A percentile compares a stretch with the other conserved stretches of the same genome.
Conservation (phyloP, 108 stramenopile species). For the Phaeodactylum tricornutum region DNA sequence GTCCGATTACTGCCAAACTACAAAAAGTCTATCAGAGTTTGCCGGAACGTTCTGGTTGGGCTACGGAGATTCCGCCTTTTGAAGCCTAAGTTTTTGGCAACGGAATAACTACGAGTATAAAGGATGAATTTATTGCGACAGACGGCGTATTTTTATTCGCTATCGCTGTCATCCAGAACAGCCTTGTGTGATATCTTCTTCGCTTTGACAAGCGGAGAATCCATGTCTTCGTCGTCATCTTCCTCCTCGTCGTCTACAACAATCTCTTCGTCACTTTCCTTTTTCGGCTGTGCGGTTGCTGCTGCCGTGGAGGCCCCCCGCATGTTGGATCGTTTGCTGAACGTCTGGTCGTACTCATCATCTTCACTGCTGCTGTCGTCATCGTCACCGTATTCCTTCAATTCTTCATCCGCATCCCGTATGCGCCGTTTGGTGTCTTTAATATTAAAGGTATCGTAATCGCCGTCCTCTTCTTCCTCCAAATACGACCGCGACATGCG, state of each 20-base stretch:
- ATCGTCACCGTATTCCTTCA: slow-evolving; percentile 57
- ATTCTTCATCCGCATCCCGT: slow-evolving; percentile 43
- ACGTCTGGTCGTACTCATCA: slow-evolving; percentile 33
- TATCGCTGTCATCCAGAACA: slow-evolving; percentile 48
- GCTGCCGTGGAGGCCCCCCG: slow-evolving; percentile 12
- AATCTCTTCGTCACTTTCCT: slow-evolving; percentile 26
- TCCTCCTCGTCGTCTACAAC: slow-evolving; percentile 42
- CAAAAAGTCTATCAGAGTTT: slow-evolving; percentile 65
- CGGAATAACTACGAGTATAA: neutral
- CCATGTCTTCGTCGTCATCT: slow-evolving; percentile 33
- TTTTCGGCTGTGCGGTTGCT: too few species aligned
- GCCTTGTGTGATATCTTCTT: slow-evolving; percentile 17
- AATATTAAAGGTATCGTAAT: slow-evolving; percentile 67
- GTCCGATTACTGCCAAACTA: slow-evolving; percentile 53
- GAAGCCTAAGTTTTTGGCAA: neutral
- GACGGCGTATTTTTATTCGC: slow-evolving; percentile 17
- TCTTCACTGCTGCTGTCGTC: slow-evolving; percentile 56
- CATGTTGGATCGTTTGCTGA: slow-evolving; percentile 20
- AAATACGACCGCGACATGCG: slow-evolving; percentile 61
- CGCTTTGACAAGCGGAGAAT: slow-evolving; percentile 22
- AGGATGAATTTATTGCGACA: neutral
- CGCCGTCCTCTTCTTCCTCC: slow-evolving; percentile 60
- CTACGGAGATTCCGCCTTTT: slow-evolving; percentile 32
- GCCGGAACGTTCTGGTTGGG: slow-evolving; percentile 41
- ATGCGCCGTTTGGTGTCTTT: slow-evolving; percentile 40